phyloP scores from a whole-genome alignment of 2,329 filamentous ascomycete genomes.

The Aspergillus vadensis region DNA sequence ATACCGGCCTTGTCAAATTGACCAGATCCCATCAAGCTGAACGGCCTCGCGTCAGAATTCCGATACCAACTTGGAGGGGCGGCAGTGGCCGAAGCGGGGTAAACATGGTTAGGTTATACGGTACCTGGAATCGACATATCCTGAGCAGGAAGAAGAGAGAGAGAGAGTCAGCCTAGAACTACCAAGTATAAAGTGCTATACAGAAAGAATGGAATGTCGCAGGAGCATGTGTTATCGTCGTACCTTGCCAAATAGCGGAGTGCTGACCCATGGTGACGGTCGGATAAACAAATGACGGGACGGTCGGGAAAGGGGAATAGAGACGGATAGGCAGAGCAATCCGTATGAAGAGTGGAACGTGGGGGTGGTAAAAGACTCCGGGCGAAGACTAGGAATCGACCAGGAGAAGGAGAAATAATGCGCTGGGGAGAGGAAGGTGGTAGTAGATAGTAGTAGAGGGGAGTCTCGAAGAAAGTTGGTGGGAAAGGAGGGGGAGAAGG shows the following conservation, averaged over 20 bases:
- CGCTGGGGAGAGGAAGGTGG: not conserved
- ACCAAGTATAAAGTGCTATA: not conserved
- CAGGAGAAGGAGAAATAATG: constrained; percentile 5
- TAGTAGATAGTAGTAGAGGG: not conserved
- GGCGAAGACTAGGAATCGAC: not conserved
- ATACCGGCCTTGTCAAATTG: constrained; percentile 84
- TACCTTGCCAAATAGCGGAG: constrained; percentile 43
- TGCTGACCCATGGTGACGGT: constrained; percentile 37
- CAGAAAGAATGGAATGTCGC: not conserved
- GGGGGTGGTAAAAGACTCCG: not conserved
- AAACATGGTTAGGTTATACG: constrained; percentile 18
- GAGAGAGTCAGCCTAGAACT: not conserved
- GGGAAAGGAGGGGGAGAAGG: constrained; percentile 4
- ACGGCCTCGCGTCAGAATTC: constrained; percentile 13
- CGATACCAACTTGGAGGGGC: constrained; percentile 17
- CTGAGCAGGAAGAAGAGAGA: constrained; percentile 37
- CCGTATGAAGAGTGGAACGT: constrained; percentile 4
- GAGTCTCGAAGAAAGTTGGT: not conserved
- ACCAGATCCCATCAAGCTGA: constrained; percentile 75
- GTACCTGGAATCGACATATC: constrained; percentile 66
- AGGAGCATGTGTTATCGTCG: not conserved
- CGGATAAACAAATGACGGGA: constrained; percentile 21
- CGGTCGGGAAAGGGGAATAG: constrained; percentile 14
- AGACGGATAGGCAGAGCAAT: constrained; percentile 11
- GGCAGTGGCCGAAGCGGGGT: constrained; percentile 15